Evolutionary conservation across 768 basidiomycete species (phyloP), one percentile per base, ranked within the genome.

Genomic region (Cystofilobasidium bisporidii): DNA sequence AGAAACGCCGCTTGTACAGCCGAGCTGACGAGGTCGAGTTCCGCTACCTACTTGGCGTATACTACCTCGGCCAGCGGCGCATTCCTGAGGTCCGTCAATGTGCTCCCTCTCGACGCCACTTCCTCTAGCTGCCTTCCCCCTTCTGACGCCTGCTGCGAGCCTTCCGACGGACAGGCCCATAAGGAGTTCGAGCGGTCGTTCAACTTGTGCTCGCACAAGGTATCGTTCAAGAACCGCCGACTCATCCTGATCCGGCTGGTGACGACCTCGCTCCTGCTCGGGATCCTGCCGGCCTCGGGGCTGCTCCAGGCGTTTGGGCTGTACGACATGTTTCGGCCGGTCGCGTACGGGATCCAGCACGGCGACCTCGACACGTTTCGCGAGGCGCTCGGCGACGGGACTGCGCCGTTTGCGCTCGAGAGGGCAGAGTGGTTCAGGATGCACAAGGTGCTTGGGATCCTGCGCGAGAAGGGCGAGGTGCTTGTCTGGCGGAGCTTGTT

Each of bases 381-480:
- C 41, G 9, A 55, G 43, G 38, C 40, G 9, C n/a, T 47, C 28
- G 57, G 60, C 1, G 22, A 22, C 15, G 43, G 48, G 18, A 58
- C 28, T 15, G 53, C 6, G 10, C 18, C 17, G 53, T 56, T 5
- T 9, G 53, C 53, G 28, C 26, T 38, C 24, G 67, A 63, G n/a
- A 30, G 61, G 36, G 55, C 53, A n/a, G 68, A 69, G 47, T 64
- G 47, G 57, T 64, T 64, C 28, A 26, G 63, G 38, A 38, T 15
- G 63, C 40, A 56, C 30, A 59, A 59, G 3, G 36, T 69, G 12
- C 40, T 64, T 15, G 68, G 68, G 3, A 38, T 69, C 18, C 36
- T 69, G 48, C 56, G 50, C n/a, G 68, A 69, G 63, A 69, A 69
- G 47, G 68, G 68, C 22, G 63, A 53, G 30, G 57, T 69, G n/a